These are phyloP conservation scores for Phialocephala sp. DNA, from an alignment of 2,329 filamentous ascomycete genomes.

Conservation along the genomic window DNA sequence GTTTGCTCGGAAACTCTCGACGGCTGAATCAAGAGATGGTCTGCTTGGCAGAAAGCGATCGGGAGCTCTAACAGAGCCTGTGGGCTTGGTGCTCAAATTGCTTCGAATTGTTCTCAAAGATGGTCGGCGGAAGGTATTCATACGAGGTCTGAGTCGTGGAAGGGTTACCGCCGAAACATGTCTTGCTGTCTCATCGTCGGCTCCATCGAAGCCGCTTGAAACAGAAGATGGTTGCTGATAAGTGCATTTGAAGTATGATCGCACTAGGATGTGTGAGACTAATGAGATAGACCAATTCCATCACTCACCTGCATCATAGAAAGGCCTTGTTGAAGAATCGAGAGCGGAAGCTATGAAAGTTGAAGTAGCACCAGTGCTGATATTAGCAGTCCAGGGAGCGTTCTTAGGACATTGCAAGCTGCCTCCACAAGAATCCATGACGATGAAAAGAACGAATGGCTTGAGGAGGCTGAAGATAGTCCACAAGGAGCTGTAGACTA, in stretches of 20 bases:
- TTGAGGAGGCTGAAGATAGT: constrained; percentile 37
- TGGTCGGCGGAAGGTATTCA: constrained; percentile 28
- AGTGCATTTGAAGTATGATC: constrained; percentile 6
- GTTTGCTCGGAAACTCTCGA: constrained; percentile 56
- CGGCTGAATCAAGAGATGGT: constrained; percentile 47
- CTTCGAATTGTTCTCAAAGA: constrained; percentile 30
- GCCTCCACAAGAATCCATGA: constrained; percentile 11
- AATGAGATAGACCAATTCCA: too few species aligned
- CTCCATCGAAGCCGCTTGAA: constrained; percentile 26
- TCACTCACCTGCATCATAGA: constrained; percentile 8
- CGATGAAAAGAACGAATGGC: constrained; percentile 30
- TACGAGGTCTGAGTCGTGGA: constrained; percentile 27
- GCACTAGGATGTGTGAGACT: neutral
- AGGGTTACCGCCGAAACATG: constrained; percentile 27
- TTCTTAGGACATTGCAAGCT: constrained; percentile 15
- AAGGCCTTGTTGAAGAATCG: neutral
- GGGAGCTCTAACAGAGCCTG: constrained; percentile 43
- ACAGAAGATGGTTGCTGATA: neutral
- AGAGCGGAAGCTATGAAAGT: neutral
- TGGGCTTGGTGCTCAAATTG: constrained; percentile 28
- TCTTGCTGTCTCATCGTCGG: constrained; percentile 27
- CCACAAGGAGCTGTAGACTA: constrained; percentile 35
- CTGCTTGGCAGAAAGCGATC: constrained; percentile 65
- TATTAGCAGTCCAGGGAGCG: constrained; percentile 4
- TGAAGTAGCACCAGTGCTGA: neutral